Conservation (phyloP, 495 filamentous ascomycete genomes). For the Podospora fimiseda region DNA sequence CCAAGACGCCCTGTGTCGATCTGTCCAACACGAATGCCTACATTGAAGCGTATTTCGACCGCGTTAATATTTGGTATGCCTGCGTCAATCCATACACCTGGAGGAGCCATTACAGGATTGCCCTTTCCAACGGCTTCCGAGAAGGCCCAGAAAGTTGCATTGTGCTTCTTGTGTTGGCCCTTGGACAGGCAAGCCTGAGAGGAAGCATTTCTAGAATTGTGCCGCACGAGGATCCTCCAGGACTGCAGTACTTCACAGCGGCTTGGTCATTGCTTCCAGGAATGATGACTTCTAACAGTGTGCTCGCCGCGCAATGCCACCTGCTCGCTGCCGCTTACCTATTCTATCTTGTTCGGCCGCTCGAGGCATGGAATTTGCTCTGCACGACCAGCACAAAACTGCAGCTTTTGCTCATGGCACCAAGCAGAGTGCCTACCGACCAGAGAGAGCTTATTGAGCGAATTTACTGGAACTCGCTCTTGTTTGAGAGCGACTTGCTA, state of each 20-base stretch:
- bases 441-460: constrained; percentile 66
- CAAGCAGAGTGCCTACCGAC: constrained; percentile 59
- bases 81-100: constrained; percentile 79
- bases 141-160: constrained; percentile 76
- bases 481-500: constrained; percentile 75
- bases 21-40: constrained; percentile 68
- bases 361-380: constrained; percentile 77
- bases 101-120: constrained; percentile 66
- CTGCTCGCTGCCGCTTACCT: constrained; percentile 73
- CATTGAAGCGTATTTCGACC: constrained; percentile 69
- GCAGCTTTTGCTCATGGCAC: constrained; percentile 66
- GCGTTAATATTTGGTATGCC: constrained; percentile 79
- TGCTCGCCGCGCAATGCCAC: constrained; percentile 70
- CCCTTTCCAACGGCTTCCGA: constrained; percentile 64
- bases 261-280: constrained; percentile 71
- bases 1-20: constrained; percentile 57
- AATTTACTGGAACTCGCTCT: constrained; percentile 76
- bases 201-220: constrained; percentile 68
- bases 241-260: constrained; percentile 72
- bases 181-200: constrained; percentile 62
- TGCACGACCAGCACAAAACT: constrained; percentile 74
- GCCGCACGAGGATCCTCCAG: constrained; percentile 65
- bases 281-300: constrained; percentile 71
- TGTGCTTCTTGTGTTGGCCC: constrained; percentile 70
- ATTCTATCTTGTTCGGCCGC: constrained; percentile 71